Evolutionary conservation across 345 rosid species (phyloP), one percentile per base, ranked within the genome.

Genomic region (Jatropha curcas): DNA sequence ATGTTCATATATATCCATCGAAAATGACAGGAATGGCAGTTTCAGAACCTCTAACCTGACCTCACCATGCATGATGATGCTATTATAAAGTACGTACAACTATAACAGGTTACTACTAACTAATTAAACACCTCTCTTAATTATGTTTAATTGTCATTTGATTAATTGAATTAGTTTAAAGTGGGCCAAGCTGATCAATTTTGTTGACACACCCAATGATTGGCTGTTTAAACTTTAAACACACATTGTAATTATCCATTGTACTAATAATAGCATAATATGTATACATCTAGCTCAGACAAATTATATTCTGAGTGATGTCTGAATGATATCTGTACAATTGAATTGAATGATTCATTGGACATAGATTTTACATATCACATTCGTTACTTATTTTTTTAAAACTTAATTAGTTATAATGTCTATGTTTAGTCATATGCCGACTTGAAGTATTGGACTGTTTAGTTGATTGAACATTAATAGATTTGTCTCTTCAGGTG

Each of bases 41-140:
- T 17, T 35, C 61, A 63, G 28, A 45, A 6, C 60, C 46, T 20
- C 60, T 71, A 34, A 22, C 74, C 30, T 41, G 56, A 27, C 68
- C 11, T 22, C 34, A 67, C 75, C 78, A 46, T 64, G 75, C 77
- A 52, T n/a, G n/a, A n/a, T n/a, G n/a, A n/a, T 43, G 53, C 70
- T 25, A 46, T 24, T 57, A n/a, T n/a, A 28, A 41, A 59, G 57
- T 73, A 33, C 58, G 74, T 60, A 75, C 71, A 71, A 70, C 72
- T 33, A 76, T 74, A 75, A 70, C 11, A 35, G 57, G 68, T 55
- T 64, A n/a, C n/a, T n/a, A n/a, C n/a, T n/a, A n/a, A n/a, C n/a
- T n/a, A n/a, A n/a, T 33, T 43, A 31, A 27, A 71, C 17, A 25
- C 7, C 14, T 55, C 1, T 2, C 2, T 52, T 2, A 35, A 35